Percentiles rank a stretch among this genome's conserved stretches.
phyloP scores from a whole-genome alignment of 805 yeast species.

The Metschnikowia colocasiae region DNA sequence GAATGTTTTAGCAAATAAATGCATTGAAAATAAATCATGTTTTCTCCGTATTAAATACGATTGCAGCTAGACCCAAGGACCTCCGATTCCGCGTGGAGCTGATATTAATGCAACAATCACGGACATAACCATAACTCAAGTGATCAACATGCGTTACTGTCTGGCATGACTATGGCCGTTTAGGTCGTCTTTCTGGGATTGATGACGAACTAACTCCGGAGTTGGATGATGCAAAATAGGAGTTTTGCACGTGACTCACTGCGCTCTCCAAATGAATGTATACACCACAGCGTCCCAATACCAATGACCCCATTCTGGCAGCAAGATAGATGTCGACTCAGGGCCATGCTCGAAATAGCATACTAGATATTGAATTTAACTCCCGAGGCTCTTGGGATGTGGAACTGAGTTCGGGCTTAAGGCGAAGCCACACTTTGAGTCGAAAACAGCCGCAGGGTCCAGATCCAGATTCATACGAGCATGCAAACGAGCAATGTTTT shows the following conservation, averaged over 20 bases:
- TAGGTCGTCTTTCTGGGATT: background rate
- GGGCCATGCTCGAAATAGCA: background rate
- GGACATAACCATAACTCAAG: background rate
- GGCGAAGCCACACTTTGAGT: background rate
- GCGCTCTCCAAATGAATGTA: constrained; percentile 1
- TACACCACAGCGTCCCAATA: background rate
- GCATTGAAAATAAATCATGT: background rate
- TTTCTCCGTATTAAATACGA: no score
- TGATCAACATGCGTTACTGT: background rate
- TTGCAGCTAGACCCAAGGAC: background rate
- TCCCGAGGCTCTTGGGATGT: background rate
- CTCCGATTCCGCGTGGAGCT: background rate
- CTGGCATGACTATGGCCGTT: background rate
- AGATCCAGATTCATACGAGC: constrained; percentile 6
- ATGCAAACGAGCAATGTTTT: constrained; percentile 25
- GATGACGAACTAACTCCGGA: background rate
- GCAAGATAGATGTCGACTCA: constrained; percentile 1
- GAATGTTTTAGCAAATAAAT: no score
- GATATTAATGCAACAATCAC: background rate
- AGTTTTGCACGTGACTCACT: constrained; percentile 1
- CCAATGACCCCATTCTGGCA: background rate
- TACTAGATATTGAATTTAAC: background rate
- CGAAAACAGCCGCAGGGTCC: constrained; percentile 12
- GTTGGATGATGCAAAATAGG: background rate
- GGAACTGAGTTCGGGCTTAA: background rate